Conservation (phyloP, 106 monocot species). For the Acorus gramineus region DNA sequence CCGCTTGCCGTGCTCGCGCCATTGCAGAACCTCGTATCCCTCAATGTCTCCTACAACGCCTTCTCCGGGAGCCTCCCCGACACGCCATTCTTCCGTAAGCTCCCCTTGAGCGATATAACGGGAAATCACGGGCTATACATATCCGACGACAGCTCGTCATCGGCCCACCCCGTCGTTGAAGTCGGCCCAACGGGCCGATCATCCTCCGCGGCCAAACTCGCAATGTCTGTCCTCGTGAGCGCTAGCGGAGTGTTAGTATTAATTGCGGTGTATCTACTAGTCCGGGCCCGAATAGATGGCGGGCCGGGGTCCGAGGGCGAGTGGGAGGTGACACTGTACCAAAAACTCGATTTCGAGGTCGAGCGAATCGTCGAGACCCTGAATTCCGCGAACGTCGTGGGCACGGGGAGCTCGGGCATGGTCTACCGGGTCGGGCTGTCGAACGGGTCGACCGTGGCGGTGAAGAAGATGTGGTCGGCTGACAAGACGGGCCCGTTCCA, state of each 20-base stretch:
- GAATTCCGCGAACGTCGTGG: slow-evolving; percentile 74
- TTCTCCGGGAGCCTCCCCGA: slow-evolving; percentile 81
- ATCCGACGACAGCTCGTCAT: neutral
- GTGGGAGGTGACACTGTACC: slow-evolving; percentile 84
- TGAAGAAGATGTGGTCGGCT: slow-evolving; percentile 88
- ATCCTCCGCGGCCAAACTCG: slow-evolving; percentile 46
- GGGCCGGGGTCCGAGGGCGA: neutral
- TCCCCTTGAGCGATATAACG: slow-evolving; percentile 50
- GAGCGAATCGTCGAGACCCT: slow-evolving; percentile 40
- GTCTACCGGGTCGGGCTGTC: slow-evolving; percentile 68
- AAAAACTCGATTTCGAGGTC: slow-evolving; percentile 67
- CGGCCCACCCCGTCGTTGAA: neutral
- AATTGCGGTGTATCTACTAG: slow-evolving; percentile 30
- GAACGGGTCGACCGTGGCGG: slow-evolving; percentile 48
- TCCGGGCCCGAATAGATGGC: slow-evolving; percentile 19
- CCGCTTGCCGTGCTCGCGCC: slow-evolving; percentile 29
- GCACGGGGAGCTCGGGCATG: slow-evolving; percentile 90
- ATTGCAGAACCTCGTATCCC: slow-evolving; percentile 61
- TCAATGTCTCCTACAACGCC: slow-evolving; percentile 80
- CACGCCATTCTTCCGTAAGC: slow-evolving; percentile 65
- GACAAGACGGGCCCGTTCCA: slow-evolving; percentile 41
- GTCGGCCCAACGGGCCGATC: neutral
- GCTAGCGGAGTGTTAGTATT: slow-evolving; percentile 37
- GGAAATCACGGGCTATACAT: slow-evolving; percentile 57
- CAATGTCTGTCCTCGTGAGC: slow-evolving; percentile 55